Evolutionary conservation across 352 stramenopile genomes (phyloP), one percentile per base, ranked within the genome.

Genomic region (Globisporangium nagaii): DNA sequence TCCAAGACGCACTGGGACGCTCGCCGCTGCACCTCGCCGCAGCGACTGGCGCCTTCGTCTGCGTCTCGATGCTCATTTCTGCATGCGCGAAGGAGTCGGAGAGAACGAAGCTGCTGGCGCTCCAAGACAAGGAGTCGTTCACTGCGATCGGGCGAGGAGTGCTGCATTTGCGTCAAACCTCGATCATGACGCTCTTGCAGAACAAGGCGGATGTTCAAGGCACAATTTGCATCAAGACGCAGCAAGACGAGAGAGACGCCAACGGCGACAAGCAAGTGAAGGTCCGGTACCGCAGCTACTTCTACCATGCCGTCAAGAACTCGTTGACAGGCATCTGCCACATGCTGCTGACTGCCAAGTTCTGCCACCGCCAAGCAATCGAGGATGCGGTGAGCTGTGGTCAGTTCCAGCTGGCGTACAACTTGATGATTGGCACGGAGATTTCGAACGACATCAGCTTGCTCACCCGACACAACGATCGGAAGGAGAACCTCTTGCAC

Each of bases 11-110:
- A 0, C 56, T 90, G 1, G 79, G 79, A 1, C 72, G 83, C 5
- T 84, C 78, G 2, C 63, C 76, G 2, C 43, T 93, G 28, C 79
- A 93, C 53, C 52, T 90, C 10, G 76, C 75, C 25, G 79, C 78
- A n/a, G 79, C 76, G 1, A 93, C 76, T 2, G 79, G 83, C 11
- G 83, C 83, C 0, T 86, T 93, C 46, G 79, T 93, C 13, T 88
- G 79, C 31, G 75, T 73, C 0, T 88, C 81, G 5, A 75, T 73
- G n/a, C 63, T 92, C 27, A 62, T 92, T 10, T 59, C 71, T 4
- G 55, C 67, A 0, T 60, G 60, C 2, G 36, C 66, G 7, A 68
- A 56, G 4, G 36, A 59, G 1, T 46, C 36, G 0, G 49, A 66
- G 2, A 78, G 75, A 48, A 41, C 58, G n/a, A 36, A 50, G 8